These are phyloP conservation scores for Strombidium stylifer DNA, from an alignment of 73 alveolate species.

Conservation along the genomic window DNA sequence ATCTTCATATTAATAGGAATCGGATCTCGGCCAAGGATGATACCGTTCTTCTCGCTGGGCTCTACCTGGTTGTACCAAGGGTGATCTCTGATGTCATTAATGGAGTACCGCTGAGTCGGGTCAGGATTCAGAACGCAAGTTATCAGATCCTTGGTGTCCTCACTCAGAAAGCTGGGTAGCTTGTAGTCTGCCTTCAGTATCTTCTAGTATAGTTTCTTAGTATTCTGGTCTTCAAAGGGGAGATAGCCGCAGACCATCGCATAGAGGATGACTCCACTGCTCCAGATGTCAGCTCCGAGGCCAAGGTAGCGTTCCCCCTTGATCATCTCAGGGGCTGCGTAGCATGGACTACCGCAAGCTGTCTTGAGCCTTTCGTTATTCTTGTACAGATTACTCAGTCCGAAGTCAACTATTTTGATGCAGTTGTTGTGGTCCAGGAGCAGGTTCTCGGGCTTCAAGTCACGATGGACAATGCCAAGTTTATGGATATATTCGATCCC, in stretches of 20 bases:
- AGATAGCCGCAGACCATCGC: conserved; percentile 94
- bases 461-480: conserved; percentile 87
- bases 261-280: conserved; percentile 89
- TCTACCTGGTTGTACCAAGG: conserved; percentile 84
- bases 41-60: conserved; percentile 60
- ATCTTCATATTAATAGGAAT: conserved; percentile 88
- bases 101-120: conserved; percentile 82
- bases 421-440: conserved; percentile 73
- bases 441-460: conserved; percentile 73
- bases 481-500: conserved; percentile 92
- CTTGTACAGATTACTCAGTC: conserved; percentile 80
- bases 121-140: conserved; percentile 76
- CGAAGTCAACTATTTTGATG: conserved; percentile 92
- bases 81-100: conserved; percentile 81
- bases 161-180: conserved; percentile 79
- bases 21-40: conserved; percentile 78
- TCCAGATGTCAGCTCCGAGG: conserved; percentile 85
- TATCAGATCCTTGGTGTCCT: conserved; percentile 86
- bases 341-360: conserved; percentile 94
- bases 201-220: conserved; percentile 87
- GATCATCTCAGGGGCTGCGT: conserved; percentile 96
- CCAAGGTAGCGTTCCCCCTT: conserved; percentile 86
- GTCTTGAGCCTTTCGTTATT: conserved; percentile 74
- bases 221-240: conserved; percentile 94
- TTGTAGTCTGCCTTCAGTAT: conserved; percentile 82